Percentiles rank a stretch among this genome's conserved stretches.
Conservation (phyloP, 306 rosid species). For the Macrotyloma uniflorum region DNA sequence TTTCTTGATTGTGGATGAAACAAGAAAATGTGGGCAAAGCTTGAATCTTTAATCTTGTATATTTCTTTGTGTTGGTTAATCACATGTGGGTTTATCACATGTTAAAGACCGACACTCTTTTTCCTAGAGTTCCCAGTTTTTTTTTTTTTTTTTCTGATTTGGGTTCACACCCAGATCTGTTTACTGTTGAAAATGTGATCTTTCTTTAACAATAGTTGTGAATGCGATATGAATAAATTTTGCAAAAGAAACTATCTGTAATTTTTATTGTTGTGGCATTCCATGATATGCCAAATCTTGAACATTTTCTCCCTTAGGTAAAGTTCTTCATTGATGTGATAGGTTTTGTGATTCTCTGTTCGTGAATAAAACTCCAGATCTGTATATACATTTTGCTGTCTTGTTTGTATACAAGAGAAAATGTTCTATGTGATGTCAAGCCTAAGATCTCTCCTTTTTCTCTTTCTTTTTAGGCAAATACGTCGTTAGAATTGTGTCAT, state of each 20-base stretch:
- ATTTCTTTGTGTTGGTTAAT: neutral
- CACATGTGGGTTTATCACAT: conserved; percentile 12
- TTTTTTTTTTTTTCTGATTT: neutral
- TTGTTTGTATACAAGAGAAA: conserved; percentile 7
- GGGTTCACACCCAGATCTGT: conserved; percentile 25
- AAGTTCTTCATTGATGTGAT: neutral
- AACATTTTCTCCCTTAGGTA: conserved; percentile 6
- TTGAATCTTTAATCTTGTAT: conserved; percentile 2
- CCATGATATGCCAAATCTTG: neutral
- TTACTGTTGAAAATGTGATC: conserved; percentile 19
- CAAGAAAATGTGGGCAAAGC: conserved; percentile 29
- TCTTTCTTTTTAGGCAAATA: neutral
- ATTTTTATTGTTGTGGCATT: conserved; percentile 13
- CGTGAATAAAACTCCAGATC: conserved; percentile 33
- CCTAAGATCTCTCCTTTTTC: conserved; percentile 4
- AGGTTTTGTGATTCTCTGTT: neutral
- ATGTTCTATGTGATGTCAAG: neutral
- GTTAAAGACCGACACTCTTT: neutral
- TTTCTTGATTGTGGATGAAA: conserved; percentile 33
- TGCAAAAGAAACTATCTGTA: neutral
- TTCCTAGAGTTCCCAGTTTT: neutral
- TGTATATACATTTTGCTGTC: neutral
- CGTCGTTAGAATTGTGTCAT: conserved; percentile 13
- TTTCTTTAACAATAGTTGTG: conserved; percentile 3
- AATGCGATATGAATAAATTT: neutral